Percentiles rank a stretch among this genome's conserved stretches.
Evolutionary conservation across 75 land plant genomes (phyloP).

Genomic region (Sequoiadendron giganteum): DNA sequence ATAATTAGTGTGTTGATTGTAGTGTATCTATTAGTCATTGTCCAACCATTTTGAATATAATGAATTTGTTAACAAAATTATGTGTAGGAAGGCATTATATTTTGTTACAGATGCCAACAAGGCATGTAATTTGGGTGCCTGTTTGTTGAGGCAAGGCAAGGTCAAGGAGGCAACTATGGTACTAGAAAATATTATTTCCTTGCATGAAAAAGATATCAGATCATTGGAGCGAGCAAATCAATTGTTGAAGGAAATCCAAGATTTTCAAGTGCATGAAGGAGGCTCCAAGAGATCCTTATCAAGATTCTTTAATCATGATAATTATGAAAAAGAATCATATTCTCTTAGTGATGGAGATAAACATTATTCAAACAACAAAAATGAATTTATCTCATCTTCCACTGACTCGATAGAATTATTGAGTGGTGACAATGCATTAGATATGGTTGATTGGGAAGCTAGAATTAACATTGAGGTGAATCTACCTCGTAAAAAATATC

Average conservation of each 20-base stretch:
- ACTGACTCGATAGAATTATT: not conserved
- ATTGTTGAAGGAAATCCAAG: not conserved
- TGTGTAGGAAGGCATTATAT: constrained; percentile 13
- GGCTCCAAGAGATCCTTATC: not conserved
- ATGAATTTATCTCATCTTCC: not conserved
- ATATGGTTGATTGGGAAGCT: not conserved
- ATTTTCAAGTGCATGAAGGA: not conserved
- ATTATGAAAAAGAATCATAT: not conserved
- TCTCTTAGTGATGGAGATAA: not conserved
- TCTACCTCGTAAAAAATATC: not conserved
- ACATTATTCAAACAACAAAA: too few species aligned
- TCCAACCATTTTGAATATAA: too few species aligned
- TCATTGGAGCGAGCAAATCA: not conserved
- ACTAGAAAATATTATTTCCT: not conserved
- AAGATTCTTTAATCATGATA: not conserved
- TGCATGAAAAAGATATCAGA: not conserved
- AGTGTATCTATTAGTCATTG: too few species aligned
- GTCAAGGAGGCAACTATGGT: constrained; percentile 7
- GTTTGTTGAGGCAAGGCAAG: constrained; percentile 26
- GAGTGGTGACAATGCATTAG: not conserved
- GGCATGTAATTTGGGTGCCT: constrained; percentile 21
- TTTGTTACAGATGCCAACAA: constrained; percentile 23
- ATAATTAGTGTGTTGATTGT: too few species aligned
- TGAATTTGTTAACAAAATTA: not conserved
- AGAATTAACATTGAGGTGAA: not conserved